Evolutionary conservation across 2,329 filamentous ascomycete species (phyloP).

Genomic region (Botrytis tulipae): DNA sequence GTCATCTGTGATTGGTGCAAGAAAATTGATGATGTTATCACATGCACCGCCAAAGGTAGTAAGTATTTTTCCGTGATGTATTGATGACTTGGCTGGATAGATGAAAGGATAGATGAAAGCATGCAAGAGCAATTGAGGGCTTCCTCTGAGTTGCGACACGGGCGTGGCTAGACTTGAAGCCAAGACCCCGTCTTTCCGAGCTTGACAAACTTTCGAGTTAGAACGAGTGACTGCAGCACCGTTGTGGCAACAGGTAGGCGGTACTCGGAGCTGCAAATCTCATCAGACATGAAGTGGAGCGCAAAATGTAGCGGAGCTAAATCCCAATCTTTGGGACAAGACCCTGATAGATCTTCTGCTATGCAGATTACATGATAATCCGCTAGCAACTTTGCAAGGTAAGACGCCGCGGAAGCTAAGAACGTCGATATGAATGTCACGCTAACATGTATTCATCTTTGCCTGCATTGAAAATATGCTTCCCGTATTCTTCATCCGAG

Average conservation of each 20-base stretch:
- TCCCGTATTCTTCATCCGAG: neutral
- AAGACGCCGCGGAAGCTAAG: too few species aligned
- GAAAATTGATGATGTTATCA: neutral
- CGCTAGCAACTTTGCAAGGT: neutral
- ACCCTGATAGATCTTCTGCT: neutral
- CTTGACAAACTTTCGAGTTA: neutral
- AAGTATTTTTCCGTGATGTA: neutral
- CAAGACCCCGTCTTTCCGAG: neutral
- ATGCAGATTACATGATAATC: neutral
- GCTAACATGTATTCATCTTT: neutral
- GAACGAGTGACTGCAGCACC: neutral
- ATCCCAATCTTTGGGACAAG: neutral
- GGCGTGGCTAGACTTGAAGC: neutral
- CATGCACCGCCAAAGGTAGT: neutral
- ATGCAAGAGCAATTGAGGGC: neutral
- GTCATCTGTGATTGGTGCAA: conserved; percentile 5
- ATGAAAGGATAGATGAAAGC: neutral
- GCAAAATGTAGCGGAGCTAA: neutral
- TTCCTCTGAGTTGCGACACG: neutral
- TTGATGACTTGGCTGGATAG: neutral
- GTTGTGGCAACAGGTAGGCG: neutral
- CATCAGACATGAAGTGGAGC: neutral
- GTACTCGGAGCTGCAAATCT: neutral
- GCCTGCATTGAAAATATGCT: neutral
- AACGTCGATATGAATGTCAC: neutral